Conservation (phyloP, 1,284 basidiomycete species). For the Vanrija sp. region DNA sequence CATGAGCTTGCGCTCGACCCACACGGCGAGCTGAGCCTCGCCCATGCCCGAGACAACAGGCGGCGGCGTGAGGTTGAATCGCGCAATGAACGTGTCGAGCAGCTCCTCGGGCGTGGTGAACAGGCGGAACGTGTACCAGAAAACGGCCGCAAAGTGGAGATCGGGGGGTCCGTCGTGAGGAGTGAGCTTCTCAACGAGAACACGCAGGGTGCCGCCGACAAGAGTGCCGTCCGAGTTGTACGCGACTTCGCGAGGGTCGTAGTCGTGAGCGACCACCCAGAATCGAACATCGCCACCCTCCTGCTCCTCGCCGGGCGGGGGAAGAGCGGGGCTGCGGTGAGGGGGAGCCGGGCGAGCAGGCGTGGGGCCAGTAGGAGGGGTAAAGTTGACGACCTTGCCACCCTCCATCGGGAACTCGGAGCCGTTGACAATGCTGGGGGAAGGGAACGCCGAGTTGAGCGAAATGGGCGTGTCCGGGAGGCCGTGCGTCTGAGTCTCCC, state of each 20-base stretch:
- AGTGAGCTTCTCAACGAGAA: conserved; percentile 93
- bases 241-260: conserved; percentile 69
- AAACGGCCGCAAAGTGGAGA: conserved; percentile 75
- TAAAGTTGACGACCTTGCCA: conserved; percentile 10
- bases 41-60: conserved; percentile 24
- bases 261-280: conserved; percentile 47
- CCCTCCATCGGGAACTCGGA: conserved; percentile 4
- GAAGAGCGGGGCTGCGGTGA: not conserved
- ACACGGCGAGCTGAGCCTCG: conserved; percentile 61
- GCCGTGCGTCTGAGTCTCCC: not conserved
- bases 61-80: conserved; percentile 68
- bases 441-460: not conserved
- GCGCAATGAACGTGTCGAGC: conserved; percentile 67
- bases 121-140: conserved; percentile 94
- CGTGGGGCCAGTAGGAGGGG: not conserved
- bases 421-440: not conserved
- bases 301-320: conserved; percentile 2
- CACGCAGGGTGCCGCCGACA: conserved; percentile 82
- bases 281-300: conserved; percentile 33
- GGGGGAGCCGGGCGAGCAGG: conserved; percentile 3
- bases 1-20: conserved; percentile 79
- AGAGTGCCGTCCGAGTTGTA: conserved; percentile 87
- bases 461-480: not conserved
- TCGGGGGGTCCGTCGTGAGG: conserved; percentile 83
- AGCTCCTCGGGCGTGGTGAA: conserved; percentile 78